Base-by-base conservation (phyloP, 1,284 basidiomycete species). In the Microbotryum silenes-acaulis region DNA sequence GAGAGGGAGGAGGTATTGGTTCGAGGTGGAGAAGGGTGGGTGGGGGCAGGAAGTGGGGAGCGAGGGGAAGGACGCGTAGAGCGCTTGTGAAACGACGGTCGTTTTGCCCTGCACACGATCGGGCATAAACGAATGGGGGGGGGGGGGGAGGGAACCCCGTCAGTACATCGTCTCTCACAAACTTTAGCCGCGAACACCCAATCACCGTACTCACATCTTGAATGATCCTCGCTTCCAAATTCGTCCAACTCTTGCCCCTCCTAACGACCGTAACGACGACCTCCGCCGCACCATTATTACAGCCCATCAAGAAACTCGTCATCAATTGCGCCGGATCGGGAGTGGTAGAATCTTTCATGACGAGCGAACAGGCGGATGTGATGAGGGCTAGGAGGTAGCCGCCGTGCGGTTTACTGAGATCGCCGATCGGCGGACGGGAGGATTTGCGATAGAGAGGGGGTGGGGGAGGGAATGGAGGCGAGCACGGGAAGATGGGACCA, bases 381-480 rank as follows among this genome's bases (percentile, higher is more conserved):
- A 59, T 33, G 51, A 54, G 23, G 10, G 51, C 57, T 23, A 59
- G 51, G 8, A 59, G 31, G 21, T 52, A 52, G 14, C 57, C 57
- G 16, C 57, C 57, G 46, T 59, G 57, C 4, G 57, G 57, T 48
- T 48, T 57, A 10, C 55, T 57, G 55, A 31, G 31, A 31, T 55
- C 16, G 21, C 37, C 37, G 37, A 42, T 18, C 37, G 37, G 37
- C 9, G 37, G 12, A 5, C 37, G 37, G 37, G 37, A 42, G 8
- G 2, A 31, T 10, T 31, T 9, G 1, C 31, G 9, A 31, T 31
- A 1, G 31, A 31, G 31, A 31, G 31, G 8, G 31, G 31, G 31
- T 10, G 31, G 9, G 31, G 31, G 8, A 31, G 8, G 31, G 37
- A 18, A 42, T 42, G 37, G 2, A 42, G 37, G 14, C 4, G 37